Conservation (phyloP, 2,329 filamentous ascomycete species). For the Leptosphaerulina australis region DNA sequence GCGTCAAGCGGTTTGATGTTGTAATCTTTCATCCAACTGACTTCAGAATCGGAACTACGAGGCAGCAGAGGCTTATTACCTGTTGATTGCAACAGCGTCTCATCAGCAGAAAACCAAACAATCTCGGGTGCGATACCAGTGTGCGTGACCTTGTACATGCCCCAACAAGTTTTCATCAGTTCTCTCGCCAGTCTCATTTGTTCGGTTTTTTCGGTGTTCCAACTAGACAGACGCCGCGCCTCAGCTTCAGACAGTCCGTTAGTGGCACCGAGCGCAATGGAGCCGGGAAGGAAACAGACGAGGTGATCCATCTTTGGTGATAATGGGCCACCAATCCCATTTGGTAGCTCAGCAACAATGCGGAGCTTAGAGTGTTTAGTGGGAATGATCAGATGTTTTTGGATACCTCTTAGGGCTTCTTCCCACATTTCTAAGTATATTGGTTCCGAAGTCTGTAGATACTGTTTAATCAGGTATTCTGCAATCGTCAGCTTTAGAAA, state of each 20-base stretch:
- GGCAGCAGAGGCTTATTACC: constrained; percentile 49
- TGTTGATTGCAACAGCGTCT: constrained; percentile 62
- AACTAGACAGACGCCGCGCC: constrained; percentile 71
- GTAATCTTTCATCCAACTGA: constrained; percentile 76
- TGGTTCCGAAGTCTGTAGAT: constrained; percentile 86
- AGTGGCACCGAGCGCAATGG: constrained; percentile 85
- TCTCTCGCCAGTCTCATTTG: constrained; percentile 86
- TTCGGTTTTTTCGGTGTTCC: constrained; percentile 78
- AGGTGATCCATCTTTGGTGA: constrained; percentile 95
- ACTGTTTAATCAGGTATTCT: constrained; percentile 95
- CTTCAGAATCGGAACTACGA: constrained; percentile 48
- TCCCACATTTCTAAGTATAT: constrained; percentile 92
- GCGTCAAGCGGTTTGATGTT: constrained; percentile 74
- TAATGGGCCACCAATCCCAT: constrained; percentile 68
- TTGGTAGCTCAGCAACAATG: constrained; percentile 81
- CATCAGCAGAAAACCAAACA: constrained; percentile 78
- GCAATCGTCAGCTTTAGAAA: not conserved
- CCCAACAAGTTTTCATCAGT: constrained; percentile 95
- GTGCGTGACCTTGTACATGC: constrained; percentile 86
- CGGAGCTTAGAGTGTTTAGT: constrained; percentile 78
- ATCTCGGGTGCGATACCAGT: constrained; percentile 92
- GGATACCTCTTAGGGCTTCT: constrained; percentile 80
- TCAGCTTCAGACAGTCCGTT: constrained; percentile 75
- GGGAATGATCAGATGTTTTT: constrained; percentile 89
- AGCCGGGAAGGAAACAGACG: constrained; percentile 94